Evolutionary conservation across 495 filamentous ascomycete species (phyloP), one percentile per base, ranked within the genome.

Genomic region (Penicillium chermesinum): DNA sequence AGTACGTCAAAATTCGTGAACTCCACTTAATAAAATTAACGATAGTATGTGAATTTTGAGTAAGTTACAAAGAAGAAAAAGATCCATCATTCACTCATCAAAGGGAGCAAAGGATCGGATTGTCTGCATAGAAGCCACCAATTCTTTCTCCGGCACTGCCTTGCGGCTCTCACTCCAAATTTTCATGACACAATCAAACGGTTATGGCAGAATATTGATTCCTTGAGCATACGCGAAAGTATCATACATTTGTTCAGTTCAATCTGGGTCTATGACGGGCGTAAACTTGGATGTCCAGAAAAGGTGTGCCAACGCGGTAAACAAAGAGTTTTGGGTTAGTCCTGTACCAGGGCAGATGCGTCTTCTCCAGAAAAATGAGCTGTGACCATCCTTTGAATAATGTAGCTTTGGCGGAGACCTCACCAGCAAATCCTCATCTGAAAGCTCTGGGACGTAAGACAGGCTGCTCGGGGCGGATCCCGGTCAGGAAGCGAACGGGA

Each of bases 241-340:
- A 50, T 59, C 57, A 48, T 59, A 57, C 13, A 19, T 19, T 9
- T 49, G 33, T 12, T 45, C 37, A 7, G 39, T 32, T 0, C 53
- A 53, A 38, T 77, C 70, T 42, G 74, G 67, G 34, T 77, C 71
- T 14, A 67, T 68, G 17, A 76, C 61, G 9, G 63, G 58, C 13
- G 14, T 35, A 25, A 80, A 63, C 18, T 76, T 61, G 46, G 80
- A 80, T 0, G 66, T 73, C 79, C 79, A 82, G 10, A 82, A 46
- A 12, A 81, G 60, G 14, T 72, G 64, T 5, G 75, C 63, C n/a
- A 75, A 56, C n/a, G 59, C 66, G 6, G 77, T 51, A 51, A 73
- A 77, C 20, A 81, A 52, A 0, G 63, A 71, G 17, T 74, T 67
- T 47, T 81, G 72, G 0, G 76, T 78, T 8, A 82, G 55, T 47